Evolutionary conservation across 2,329 filamentous ascomycete genomes (phyloP).

Genomic region (Mycocentrospora acerina): DNA sequence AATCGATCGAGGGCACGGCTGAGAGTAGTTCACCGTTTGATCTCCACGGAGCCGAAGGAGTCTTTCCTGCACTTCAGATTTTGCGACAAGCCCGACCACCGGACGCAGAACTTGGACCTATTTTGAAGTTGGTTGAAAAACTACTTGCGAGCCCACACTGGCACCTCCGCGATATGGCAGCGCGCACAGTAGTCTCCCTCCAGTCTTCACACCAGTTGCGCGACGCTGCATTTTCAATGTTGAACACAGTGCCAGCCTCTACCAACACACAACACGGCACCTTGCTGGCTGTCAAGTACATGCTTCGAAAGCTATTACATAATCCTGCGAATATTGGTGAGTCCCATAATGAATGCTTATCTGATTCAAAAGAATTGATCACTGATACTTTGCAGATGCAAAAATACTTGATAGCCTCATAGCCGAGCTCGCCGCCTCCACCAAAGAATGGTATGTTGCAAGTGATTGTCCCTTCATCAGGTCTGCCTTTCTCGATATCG

Average conservation of each 20-base stretch:
- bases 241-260: constrained; percentile 12
- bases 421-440: constrained; percentile 16
- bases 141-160: constrained; percentile 72
- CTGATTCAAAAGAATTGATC: background rate
- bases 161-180: constrained; percentile 81
- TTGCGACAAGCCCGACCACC: constrained; percentile 72
- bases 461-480: constrained; percentile 36
- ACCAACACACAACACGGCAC: constrained; percentile 35
- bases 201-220: constrained; percentile 24
- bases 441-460: constrained; percentile 15
- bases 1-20: constrained; percentile 22
- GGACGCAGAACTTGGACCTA: constrained; percentile 53
- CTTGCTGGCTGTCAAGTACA: constrained; percentile 35
- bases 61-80: constrained; percentile 82
- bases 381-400: constrained; percentile 13
- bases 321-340: constrained; percentile 11
- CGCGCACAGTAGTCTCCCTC: constrained; percentile 61
- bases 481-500: constrained; percentile 41
- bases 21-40: constrained; percentile 32
- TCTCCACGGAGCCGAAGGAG: constrained; percentile 58
- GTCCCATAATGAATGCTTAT: background rate
- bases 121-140: constrained; percentile 60
- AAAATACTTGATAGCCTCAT: constrained; percentile 19
- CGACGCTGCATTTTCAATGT: constrained; percentile 19
- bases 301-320: constrained; percentile 26